A percentile compares a stretch with the other conserved stretches of the same genome.
Conservation (phyloP, 768 basidiomycete genomes). For the Boletus edulis region DNA sequence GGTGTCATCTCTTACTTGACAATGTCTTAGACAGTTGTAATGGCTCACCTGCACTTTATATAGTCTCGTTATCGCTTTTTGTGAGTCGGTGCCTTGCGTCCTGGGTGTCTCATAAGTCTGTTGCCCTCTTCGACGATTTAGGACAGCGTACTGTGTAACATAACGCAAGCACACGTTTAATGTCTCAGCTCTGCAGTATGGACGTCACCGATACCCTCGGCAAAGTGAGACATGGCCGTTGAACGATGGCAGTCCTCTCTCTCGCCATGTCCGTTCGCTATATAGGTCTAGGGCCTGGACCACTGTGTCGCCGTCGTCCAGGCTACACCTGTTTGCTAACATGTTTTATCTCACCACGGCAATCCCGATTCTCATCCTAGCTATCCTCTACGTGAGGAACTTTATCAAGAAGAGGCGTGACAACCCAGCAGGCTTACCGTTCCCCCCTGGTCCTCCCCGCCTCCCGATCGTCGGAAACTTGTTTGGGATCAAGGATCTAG, state of each 20-base stretch:
- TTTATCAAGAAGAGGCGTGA: conserved; percentile 4
- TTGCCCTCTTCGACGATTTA: background rate
- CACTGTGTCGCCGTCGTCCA: background rate
- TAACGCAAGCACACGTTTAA: background rate
- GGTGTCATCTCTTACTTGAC: conserved; percentile 17
- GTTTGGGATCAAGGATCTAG: conserved; percentile 39
- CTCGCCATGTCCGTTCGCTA: background rate
- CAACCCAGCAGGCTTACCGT: conserved; percentile 19
- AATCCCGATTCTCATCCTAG: conserved; percentile 1
- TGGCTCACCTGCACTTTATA: conserved; percentile 13
- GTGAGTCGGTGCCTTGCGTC: background rate
- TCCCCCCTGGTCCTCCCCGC: conserved; percentile 43
- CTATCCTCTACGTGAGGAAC: background rate
- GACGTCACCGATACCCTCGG: background rate
- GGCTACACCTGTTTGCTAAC: background rate
- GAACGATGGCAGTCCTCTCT: background rate
- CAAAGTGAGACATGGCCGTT: conserved; percentile 9
- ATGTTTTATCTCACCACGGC: conserved; percentile 4
- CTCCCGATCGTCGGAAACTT: conserved; percentile 46
- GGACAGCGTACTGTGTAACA: background rate
- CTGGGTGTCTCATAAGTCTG: background rate
- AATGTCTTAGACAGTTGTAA: background rate
- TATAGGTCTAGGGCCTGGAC: background rate
- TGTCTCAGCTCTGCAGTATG: conserved; percentile 7
- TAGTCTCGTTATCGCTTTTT: conserved; percentile 29